Evolutionary conservation across 805 yeast genomes (phyloP).

Genomic region (Grigorovia transvaalensis): DNA sequence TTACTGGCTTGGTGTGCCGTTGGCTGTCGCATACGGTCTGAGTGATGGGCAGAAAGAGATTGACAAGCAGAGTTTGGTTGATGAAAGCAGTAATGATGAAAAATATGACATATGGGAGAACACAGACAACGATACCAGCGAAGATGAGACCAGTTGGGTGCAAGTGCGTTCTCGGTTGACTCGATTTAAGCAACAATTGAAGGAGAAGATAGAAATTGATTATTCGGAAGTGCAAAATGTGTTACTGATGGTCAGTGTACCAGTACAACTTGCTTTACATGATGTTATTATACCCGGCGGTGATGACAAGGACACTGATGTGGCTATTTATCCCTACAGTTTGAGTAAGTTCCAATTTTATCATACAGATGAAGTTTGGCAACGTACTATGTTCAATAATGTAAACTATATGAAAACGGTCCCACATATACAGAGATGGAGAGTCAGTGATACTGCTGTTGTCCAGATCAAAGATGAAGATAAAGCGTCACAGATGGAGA

Average conservation of each 20-base stretch:
- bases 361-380: neutral
- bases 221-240: neutral
- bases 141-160: neutral
- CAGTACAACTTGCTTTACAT: neutral
- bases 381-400: neutral
- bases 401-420: neutral
- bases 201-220: neutral
- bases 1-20: slow-evolving; percentile 42
- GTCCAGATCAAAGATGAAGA: slow-evolving; percentile 63
- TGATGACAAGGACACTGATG: slow-evolving; percentile 7
- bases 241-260: neutral
- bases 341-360: neutral
- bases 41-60: slow-evolving; percentile 70
- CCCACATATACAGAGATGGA: slow-evolving; percentile 38
- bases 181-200: slow-evolving; percentile 44
- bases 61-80: slow-evolving; percentile 23
- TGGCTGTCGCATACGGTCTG: slow-evolving; percentile 68
- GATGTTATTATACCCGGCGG: slow-evolving; percentile 3
- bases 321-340: neutral
- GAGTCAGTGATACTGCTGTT: slow-evolving; percentile 56
- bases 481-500: slow-evolving; percentile 49
- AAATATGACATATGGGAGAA: neutral
- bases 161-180: slow-evolving; percentile 29
- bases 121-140: neutral
- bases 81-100: neutral